Conservation (phyloP, 495 filamentous ascomycete species). For the Letharia columbiana region DNA sequence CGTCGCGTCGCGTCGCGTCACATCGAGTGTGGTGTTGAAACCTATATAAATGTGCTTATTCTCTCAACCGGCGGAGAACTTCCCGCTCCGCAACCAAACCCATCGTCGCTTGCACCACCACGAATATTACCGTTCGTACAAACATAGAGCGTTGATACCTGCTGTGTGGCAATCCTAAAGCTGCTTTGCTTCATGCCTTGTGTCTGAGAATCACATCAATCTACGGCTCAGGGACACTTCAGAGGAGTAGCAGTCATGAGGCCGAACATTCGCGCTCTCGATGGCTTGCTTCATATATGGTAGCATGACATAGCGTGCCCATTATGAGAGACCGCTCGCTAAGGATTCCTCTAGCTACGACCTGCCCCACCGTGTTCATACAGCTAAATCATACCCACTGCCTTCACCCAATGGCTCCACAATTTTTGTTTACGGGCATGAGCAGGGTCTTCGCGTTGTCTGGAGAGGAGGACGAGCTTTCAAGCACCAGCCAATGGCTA, state of each 20-base stretch:
- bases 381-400: constrained; percentile 66
- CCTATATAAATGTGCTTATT: background rate
- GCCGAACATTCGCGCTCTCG: constrained; percentile 17
- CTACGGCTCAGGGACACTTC: background rate
- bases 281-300: constrained; percentile 48
- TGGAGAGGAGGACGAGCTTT: constrained; percentile 74
- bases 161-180: background rate
- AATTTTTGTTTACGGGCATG: constrained; percentile 73
- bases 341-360: constrained; percentile 50
- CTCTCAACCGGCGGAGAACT: background rate
- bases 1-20: constrained; percentile 9
- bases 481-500: constrained; percentile 35
- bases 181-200: background rate
- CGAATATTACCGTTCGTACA: background rate
- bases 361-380: constrained; percentile 62
- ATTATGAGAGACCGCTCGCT: constrained; percentile 16
- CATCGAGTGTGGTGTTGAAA: background rate
- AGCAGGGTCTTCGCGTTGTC: constrained; percentile 64
- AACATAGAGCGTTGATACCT: background rate
- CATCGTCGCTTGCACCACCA: background rate
- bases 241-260: background rate
- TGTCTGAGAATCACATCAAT: background rate
- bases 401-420: constrained; percentile 75
- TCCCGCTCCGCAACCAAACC: background rate
- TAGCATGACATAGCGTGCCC: constrained; percentile 22